A percentile compares a stretch with the other conserved stretches of the same genome.
Conservation (phyloP, 176 grass and related monocot genomes). For the Raddia distichophylla region DNA sequence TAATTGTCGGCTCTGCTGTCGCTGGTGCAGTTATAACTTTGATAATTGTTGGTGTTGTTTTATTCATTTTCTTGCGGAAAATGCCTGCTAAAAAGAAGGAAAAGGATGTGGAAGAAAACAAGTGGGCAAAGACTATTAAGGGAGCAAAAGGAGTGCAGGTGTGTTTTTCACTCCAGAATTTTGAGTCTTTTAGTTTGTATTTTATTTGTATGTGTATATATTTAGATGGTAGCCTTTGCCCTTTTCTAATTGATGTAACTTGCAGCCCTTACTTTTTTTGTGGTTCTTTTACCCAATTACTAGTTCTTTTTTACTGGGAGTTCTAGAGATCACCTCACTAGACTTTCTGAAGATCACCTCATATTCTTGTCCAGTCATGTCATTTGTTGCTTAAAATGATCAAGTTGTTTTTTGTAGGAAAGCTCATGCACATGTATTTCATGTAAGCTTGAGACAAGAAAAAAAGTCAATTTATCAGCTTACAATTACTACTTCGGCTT, state of each 20-base stretch:
- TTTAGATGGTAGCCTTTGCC: neutral
- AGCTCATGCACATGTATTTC: neutral
- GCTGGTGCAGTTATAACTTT: slow-evolving; percentile 67
- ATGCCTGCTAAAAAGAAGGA: slow-evolving; percentile 75
- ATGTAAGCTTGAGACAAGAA: neutral
- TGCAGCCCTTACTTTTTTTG: neutral
- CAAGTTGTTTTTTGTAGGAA: neutral
- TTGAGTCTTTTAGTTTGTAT: neutral
- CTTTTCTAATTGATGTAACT: slow-evolving; percentile 9
- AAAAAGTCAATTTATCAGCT: neutral
- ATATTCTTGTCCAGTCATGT: neutral
- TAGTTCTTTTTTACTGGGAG: neutral
- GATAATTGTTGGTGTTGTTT: slow-evolving; percentile 58
- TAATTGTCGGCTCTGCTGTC: slow-evolving; percentile 84
- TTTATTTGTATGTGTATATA: slow-evolving; percentile 4
- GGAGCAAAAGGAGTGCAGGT: slow-evolving; percentile 83
- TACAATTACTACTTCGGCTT: neutral
- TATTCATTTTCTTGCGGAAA: slow-evolving; percentile 77
- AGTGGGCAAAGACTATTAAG: slow-evolving; percentile 93
- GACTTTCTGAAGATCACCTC: neutral
- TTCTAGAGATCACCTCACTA: neutral
- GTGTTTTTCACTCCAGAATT: slow-evolving; percentile 29
- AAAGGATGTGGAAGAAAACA: slow-evolving; percentile 92
- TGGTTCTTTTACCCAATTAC: neutral
- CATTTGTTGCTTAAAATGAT: neutral